Evolutionary conservation across 129 eudicot genomes (phyloP).

Genomic region (Tanacetum coccineum): DNA sequence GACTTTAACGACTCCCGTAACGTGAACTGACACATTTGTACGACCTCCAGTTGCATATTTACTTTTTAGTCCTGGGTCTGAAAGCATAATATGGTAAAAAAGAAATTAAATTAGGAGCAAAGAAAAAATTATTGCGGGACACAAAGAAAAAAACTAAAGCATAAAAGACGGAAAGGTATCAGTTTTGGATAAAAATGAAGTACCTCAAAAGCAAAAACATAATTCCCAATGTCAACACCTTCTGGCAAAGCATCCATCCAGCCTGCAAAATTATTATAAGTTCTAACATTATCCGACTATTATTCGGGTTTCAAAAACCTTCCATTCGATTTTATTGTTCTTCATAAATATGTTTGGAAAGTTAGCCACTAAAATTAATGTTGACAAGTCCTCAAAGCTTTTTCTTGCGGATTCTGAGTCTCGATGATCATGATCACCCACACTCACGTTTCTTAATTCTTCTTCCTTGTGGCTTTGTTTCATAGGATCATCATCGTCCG

Average conservation of each 20-base stretch:
- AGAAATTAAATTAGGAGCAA: conserved; percentile 8
- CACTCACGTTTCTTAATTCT: no score
- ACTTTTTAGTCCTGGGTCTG: conserved; percentile 58
- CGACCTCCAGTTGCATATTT: conserved; percentile 73
- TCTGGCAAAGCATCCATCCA: conserved; percentile 74
- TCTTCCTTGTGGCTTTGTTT: no score
- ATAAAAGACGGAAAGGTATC: conserved; percentile 6
- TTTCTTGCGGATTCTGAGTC: no score
- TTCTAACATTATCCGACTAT: no score
- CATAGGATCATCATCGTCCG: no score
- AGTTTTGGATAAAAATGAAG: conserved; percentile 1
- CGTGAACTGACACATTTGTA: conserved; percentile 49
- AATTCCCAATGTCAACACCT: conserved; percentile 69
- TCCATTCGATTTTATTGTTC: no score
- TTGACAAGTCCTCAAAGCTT: no score
- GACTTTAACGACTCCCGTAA: conserved; percentile 63
- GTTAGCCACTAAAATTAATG: no score
- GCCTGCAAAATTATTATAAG: no score
- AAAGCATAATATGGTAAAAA: conserved; percentile 54
- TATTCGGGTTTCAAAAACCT: no score
- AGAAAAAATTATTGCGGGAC: neutral
- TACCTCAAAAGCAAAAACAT: conserved; percentile 78
- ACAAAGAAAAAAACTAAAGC: conserved; percentile 13
- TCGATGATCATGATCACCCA: no score
- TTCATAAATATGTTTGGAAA: no score